A percentile compares a stretch with the other conserved stretches of the same genome.
These are phyloP conservation scores for Poa pratensis DNA, from an alignment of 176 grass and related monocot genomes.

Conservation along the genomic window DNA sequence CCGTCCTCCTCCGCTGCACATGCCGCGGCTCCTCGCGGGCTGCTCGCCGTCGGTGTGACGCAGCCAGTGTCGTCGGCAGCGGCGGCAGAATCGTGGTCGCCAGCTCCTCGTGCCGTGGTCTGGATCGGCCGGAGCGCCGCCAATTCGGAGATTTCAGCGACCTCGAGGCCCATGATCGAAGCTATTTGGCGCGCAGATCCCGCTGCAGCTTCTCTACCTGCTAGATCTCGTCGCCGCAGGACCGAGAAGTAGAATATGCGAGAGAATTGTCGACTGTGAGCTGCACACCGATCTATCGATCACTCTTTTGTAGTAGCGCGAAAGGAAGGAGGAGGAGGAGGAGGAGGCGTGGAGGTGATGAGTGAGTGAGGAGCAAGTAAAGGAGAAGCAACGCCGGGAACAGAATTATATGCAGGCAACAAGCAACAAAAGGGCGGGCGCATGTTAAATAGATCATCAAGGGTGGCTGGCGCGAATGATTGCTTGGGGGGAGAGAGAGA, in stretches of 20 bases:
- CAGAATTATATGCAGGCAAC: slow-evolving; percentile 72
- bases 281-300: slow-evolving; percentile 6
- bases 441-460: slow-evolving; percentile 56
- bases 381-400: slow-evolving; percentile 21
- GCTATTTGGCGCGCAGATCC: neutral
- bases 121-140: slow-evolving; percentile 51
- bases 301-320: slow-evolving; percentile 34
- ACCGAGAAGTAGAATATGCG: neutral
- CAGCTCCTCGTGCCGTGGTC: slow-evolving; percentile 43
- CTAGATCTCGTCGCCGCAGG: neutral
- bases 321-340: slow-evolving; percentile 12
- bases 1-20: slow-evolving; percentile 17
- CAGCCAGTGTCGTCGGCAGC: slow-evolving; percentile 30
- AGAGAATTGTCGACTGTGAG: neutral
- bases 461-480: too few relatives aligned
- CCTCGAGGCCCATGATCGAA: slow-evolving; percentile 54
- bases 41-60: slow-evolving; percentile 34
- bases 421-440: slow-evolving; percentile 42
- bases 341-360: slow-evolving; percentile 52
- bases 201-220: neutral
- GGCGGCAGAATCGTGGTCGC: neutral
- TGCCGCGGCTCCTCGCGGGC: neutral
- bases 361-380: slow-evolving; percentile 29
- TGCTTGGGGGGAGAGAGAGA: too few relatives aligned
- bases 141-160: slow-evolving; percentile 52